Conservation (phyloP, 768 basidiomycete species). For the Boletus huronensis region DNA sequence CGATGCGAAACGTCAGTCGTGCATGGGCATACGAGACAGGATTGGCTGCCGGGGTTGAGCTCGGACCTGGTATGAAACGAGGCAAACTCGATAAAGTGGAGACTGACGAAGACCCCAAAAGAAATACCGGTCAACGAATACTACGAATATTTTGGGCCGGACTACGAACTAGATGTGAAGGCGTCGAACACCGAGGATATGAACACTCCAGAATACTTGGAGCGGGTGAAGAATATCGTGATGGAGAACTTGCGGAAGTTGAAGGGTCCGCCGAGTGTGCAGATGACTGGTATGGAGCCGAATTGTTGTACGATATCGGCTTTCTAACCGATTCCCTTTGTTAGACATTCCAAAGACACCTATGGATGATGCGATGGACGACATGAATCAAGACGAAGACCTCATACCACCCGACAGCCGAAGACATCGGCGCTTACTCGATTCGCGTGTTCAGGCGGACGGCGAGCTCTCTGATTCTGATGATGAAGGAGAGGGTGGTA, state of each 20-base stretch:
- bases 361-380: conserved; percentile 81
- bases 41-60: conserved; percentile 93
- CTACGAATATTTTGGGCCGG: conserved; percentile 98
- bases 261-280: conserved; percentile 88
- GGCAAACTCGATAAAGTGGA: neutral
- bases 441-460: conserved; percentile 77
- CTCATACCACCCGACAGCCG: conserved; percentile 73
- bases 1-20: conserved; percentile 95
- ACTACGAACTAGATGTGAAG: conserved; percentile 93
- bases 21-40: conserved; percentile 99
- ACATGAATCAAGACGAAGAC: conserved; percentile 80
- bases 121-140: conserved; percentile 99
- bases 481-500: conserved; percentile 90
- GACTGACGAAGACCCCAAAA: conserved; percentile 31
- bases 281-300: conserved; percentile 69
- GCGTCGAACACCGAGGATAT: conserved; percentile 93
- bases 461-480: conserved; percentile 96
- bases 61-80: conserved; percentile 62
- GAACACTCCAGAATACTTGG: conserved; percentile 89
- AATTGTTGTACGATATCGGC: neutral
- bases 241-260: conserved; percentile 86
- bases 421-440: conserved; percentile 71
- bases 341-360: conserved; percentile 81
- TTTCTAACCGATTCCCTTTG: neutral
- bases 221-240: conserved; percentile 88